phyloP scores from a whole-genome alignment of 1,284 basidiomycete species.

The Cryptococcus sp. region DNA sequence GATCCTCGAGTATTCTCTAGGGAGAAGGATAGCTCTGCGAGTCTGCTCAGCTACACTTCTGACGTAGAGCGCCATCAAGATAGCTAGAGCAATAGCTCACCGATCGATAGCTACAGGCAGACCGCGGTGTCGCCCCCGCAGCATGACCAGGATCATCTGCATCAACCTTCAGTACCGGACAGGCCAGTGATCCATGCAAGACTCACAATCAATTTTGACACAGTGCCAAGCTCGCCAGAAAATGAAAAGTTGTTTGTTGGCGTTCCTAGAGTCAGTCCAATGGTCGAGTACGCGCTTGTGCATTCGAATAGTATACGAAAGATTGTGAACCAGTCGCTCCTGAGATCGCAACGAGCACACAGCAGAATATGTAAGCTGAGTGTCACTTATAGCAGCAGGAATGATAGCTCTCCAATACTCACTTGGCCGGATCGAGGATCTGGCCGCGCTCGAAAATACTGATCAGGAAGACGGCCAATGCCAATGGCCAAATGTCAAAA shows the following conservation, averaged over 20 bases:
- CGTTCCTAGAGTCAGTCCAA: constrained; percentile 37
- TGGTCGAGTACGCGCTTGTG: constrained; percentile 38
- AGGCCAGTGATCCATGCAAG: not conserved
- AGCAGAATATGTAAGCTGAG: not conserved
- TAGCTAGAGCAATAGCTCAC: constrained; percentile 6
- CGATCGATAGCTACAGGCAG: constrained; percentile 46
- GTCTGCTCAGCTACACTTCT: not conserved
- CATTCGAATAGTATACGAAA: constrained; percentile 44
- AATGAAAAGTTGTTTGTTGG: constrained; percentile 45
- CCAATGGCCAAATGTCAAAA: constrained; percentile 45
- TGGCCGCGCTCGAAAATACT: constrained; percentile 38
- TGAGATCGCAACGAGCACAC: not conserved
- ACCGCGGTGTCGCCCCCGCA: constrained; percentile 47
- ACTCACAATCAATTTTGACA: constrained; percentile 46
- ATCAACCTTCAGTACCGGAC: not conserved
- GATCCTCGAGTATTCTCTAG: constrained; percentile 27
- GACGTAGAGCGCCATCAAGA: not conserved
- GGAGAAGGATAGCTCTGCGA: constrained; percentile 22
- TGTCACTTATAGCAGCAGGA: not conserved
- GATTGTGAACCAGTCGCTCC: constrained; percentile 32
- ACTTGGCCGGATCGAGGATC: constrained; percentile 25
- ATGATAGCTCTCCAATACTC: not conserved
- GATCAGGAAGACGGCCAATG: constrained; percentile 35
- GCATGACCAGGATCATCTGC: constrained; percentile 45
- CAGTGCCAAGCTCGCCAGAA: constrained; percentile 37